Base-by-base conservation (phyloP, 768 basidiomycete species). In the Trametes maxima region DNA sequence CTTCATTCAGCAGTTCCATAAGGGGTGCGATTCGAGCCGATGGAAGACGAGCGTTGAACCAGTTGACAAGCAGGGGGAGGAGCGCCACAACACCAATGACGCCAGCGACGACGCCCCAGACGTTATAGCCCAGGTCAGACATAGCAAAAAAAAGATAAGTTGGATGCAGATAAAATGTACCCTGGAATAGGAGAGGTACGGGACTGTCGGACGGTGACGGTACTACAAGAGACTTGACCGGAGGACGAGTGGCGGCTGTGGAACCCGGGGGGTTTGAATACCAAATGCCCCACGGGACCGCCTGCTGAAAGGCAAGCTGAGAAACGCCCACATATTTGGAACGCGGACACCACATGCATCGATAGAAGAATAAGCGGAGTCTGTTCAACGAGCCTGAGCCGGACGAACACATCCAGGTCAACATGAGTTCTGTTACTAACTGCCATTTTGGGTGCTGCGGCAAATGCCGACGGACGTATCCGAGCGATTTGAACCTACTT, bases 41-140 rank as follows among this genome's bases (percentile, higher is more conserved):
- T 13, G 63, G 63, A 1, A 60, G 21, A 13, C 59, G 57, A 10
- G 36, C 39, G 19, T 36, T 5, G 14, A 64, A 21, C 22, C 42
- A 21, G 5, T 33, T 35, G 17, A 24, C n/a, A 25, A 64, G 19
- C 3, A 57, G 14, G 11, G 63, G 58, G 2, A 56, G 3, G 2
- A 60, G 17, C 7, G 24, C 47, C 5, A 51, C 2, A 5, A 39
- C 35, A 1, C 63, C 58, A 10, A 60, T 6, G 22, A 48, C 54
- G 19, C 58, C 52, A 16, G 59, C 53, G 35, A 64, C 22, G 17
- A 21, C 47, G 35, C 57, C 52, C 47, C 46, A 64, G 22, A 59
- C 43, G 25, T 64, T 52, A 48, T 19, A 55, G 24, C 36, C 56
- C 4, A 46, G 22, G n/a, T 44, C 55, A 10, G 57, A 59, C 57